Base-by-base conservation (phyloP, 805 yeast species). In the Barnettozyma salicaria region DNA sequence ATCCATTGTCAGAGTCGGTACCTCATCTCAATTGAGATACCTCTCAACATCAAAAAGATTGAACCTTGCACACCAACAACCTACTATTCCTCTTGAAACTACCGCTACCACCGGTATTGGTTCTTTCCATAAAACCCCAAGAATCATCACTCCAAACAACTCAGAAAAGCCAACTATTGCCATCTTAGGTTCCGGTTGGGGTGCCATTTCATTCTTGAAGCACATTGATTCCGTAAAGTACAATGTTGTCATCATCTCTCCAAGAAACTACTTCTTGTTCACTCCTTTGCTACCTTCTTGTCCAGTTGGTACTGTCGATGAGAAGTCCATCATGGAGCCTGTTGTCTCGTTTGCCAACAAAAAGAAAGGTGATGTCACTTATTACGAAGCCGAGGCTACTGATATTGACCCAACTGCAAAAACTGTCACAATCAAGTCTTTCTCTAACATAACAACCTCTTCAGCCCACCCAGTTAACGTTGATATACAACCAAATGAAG, bases 221-320 rank as follows among this genome's bases (percentile, higher is more conserved):
- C 75, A 78, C 56, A 68, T 89, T 59, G 96, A 89, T 60, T 81
- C 96, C 28, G 68, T 89, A 32, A 69, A 80, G 60, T 89, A 87
- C 66, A 86, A 90, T 58, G 96, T 89, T 34, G 78, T 87, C 34
- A 78, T 89, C 39, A 83, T 89, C 32, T 86, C 96, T 28, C 97
- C 97, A 45, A 78, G 97, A 68, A 90, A 89, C 70, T 90, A 86
- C 70, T 88, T 89, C 66, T 70, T 89, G 53, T 89, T 90, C 72
- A 89, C 97, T 40, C 97, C 97, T n/a, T 68, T 89, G 58, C 71
- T 89, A 52, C 97, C 97, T 32, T 84, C 95, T 19, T 84, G 90
- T 49, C 95, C 97, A 40, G 89, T 95, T 26, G 97, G 97, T 47
- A 84, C 96, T 35, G 78, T 87, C 42, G 96, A 86, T 55, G 63